phyloP scores from a whole-genome alignment of 176 grass and related monocot species.

The Saccharum officinarum region DNA sequence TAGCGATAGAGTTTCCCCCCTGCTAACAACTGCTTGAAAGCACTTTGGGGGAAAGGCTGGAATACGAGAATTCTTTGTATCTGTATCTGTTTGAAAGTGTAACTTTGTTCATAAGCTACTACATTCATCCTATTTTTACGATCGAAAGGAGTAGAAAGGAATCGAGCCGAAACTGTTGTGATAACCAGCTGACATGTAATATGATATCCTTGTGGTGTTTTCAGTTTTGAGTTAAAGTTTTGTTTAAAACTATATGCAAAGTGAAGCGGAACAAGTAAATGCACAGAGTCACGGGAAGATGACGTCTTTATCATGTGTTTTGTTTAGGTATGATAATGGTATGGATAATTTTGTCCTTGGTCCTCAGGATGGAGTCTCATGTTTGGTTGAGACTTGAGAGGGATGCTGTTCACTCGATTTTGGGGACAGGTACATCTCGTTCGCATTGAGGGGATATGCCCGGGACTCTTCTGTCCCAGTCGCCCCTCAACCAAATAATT shows the following conservation, averaged over 20 bases:
- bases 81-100: not conserved
- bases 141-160: not conserved
- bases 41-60: not conserved
- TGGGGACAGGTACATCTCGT: too few species aligned
- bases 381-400: too few species aligned
- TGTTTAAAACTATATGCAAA: not conserved
- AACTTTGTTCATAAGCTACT: constrained; percentile 4
- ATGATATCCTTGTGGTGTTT: not conserved
- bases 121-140: constrained; percentile 9
- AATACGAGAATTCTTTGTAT: constrained; percentile 15
- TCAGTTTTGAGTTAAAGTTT: not conserved
- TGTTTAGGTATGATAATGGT: too few species aligned
- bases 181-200: constrained; percentile 26
- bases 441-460: too few species aligned
- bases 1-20: not conserved
- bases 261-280: too few species aligned
- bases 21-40: constrained; percentile 14
- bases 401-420: too few species aligned
- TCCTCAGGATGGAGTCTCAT: too few species aligned
- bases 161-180: constrained; percentile 21
- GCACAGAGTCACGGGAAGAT: too few species aligned
- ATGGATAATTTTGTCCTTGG: too few species aligned
- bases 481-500: too few species aligned
- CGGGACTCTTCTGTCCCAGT: too few species aligned
- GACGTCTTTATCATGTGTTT: too few species aligned